phyloP scores from a whole-genome alignment of 768 basidiomycete genomes.

The Serendipita vermifera region DNA sequence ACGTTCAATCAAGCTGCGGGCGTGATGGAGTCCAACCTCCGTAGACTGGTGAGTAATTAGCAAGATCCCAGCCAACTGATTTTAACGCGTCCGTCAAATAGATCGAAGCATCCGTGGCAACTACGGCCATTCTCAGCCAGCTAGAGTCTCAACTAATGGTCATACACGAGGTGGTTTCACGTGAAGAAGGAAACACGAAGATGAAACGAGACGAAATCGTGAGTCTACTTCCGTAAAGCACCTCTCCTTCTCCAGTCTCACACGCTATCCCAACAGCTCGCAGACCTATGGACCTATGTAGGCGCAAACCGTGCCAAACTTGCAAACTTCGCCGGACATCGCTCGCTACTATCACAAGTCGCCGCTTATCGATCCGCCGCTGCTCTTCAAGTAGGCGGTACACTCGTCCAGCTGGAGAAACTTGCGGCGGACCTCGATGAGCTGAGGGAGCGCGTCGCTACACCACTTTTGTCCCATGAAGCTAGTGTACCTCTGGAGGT shows the following conservation, averaged over 20 bases:
- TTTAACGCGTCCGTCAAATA: too few species aligned
- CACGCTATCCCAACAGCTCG: background rate
- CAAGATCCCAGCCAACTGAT: too few species aligned
- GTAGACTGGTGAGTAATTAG: background rate
- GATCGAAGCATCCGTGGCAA: background rate
- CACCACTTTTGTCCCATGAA: background rate
- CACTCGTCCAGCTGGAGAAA: background rate
- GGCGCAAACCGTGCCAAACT: slow-evolving; percentile 2
- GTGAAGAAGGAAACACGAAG: slow-evolving; percentile 8
- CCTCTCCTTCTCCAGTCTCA: background rate
- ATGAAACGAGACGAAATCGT: slow-evolving; percentile 1
- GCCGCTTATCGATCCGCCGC: slow-evolving; percentile 2
- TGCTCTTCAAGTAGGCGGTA: background rate
- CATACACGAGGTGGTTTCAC: slow-evolving; percentile 6
- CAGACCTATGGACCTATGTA: slow-evolving; percentile 6
- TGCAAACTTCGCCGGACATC: slow-evolving; percentile 1
- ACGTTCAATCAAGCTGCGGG: slow-evolving; percentile 8
- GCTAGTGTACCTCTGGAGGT: slow-evolving; percentile 3
- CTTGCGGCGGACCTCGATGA: background rate
- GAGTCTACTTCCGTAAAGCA: background rate
- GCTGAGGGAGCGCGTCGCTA: background rate
- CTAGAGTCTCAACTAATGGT: background rate
- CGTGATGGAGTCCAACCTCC: slow-evolving; percentile 4
- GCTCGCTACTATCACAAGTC: background rate
- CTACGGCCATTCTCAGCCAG: background rate